Evolutionary conservation across 352 stramenopile species (phyloP), one percentile per base, ranked within the genome.

Genomic region (Globisporangium mamillatum): DNA sequence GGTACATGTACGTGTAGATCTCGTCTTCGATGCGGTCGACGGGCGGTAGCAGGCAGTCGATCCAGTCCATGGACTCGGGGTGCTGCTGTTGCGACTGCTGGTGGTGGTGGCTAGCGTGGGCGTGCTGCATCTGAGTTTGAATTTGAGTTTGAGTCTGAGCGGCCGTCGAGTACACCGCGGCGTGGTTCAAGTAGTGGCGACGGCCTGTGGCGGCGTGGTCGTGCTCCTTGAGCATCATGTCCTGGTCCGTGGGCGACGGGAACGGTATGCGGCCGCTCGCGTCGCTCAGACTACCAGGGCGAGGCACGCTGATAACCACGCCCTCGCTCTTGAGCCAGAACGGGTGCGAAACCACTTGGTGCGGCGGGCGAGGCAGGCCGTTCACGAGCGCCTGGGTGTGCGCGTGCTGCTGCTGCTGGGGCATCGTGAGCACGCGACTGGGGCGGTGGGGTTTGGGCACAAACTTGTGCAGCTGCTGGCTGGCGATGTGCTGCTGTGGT

Each of bases 51-150:
- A 86, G 53, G 53, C 77, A 85, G 68, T 86, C 80, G 58, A 88
- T 85, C 80, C 80, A 88, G 69, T 88, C 80, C 56, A 88, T 61
- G 27, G 79, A 68, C 64, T 85, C 79, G 6, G 58, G 61, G 27
- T 74, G 69, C n/a, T 76, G 41, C 73, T 22, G 29, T 32, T 64
- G 53, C 20, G 50, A 58, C 34, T 53, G 53, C 22, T 5, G 20
- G 25, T 48, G 56, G 20, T 61, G 29, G 8, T 61, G 29, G 27
- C n/a, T 29, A 14, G 38, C 36, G 46, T 25, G 18, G 46, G 18
- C 1, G 18, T 55, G 48, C 20, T 55, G 48, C 20, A 27, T 27
- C n/a, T 55, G 48, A 12, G 4, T 14, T 10, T 44, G 55, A 16
- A 27, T 27, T 10, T 55, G 48, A 12, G 4, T 14, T 10, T 44